These are phyloP conservation scores for Cadophora sp. DNA, from an alignment of 2,329 filamentous ascomycete species.

Conservation along the genomic window DNA sequence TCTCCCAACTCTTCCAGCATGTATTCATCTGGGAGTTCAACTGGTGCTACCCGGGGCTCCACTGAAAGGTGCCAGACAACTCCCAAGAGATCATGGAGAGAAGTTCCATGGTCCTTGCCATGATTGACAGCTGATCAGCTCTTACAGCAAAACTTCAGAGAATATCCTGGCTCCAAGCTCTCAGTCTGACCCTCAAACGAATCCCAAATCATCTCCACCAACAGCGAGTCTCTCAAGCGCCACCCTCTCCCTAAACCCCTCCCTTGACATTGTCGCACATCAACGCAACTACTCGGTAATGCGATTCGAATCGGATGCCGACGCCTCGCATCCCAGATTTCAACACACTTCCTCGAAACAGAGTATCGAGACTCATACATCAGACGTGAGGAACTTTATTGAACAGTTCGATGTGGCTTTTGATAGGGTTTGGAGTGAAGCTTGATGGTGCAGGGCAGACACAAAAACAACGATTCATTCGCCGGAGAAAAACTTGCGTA, in stretches of 20 bases:
- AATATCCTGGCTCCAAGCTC: too few species aligned
- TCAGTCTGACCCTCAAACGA: neutral
- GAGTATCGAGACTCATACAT: neutral
- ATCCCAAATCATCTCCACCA: neutral
- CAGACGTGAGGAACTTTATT: neutral
- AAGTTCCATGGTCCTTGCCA: neutral
- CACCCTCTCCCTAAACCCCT: neutral
- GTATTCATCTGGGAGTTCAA: neutral
- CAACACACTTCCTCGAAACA: neutral
- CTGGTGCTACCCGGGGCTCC: slow-evolving; percentile 1
- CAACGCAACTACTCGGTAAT: neutral
- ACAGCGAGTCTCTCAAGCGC: neutral
- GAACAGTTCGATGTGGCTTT: neutral
- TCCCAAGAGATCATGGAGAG: neutral
- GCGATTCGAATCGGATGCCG: neutral
- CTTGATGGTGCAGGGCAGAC: neutral
- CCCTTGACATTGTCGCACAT: neutral
- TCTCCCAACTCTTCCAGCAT: neutral
- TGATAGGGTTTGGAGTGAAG: neutral
- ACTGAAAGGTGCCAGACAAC: neutral
- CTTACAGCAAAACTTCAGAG: neutral
- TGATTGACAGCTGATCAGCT: neutral
- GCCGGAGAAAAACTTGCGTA: too few species aligned
- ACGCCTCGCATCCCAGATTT: neutral
- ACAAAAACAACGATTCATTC: neutral